These are phyloP conservation scores for Parmelia sp. DNA, from an alignment of 495 filamentous ascomycete species.

Conservation along the genomic window DNA sequence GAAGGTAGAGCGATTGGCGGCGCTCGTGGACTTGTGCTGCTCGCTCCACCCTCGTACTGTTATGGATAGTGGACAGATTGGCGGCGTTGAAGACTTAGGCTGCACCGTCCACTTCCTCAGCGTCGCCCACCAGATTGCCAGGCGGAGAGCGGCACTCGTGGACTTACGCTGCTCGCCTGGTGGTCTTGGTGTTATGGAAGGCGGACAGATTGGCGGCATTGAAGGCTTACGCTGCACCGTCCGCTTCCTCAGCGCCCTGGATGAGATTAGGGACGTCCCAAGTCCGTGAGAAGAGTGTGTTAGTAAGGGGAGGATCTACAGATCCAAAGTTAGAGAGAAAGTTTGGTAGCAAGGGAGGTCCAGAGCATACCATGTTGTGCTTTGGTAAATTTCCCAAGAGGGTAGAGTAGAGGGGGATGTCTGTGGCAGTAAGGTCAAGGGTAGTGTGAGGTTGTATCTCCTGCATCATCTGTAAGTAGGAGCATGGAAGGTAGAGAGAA, in stretches of 20 bases:
- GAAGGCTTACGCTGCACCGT: conserved; percentile 2
- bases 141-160: background rate
- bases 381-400: background rate
- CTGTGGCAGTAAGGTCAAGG: background rate
- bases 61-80: no score
- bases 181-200: background rate
- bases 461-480: background rate
- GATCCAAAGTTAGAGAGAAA: background rate
- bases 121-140: background rate
- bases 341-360: background rate
- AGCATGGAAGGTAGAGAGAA: no score
- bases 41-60: background rate
- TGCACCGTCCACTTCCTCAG: background rate
- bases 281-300: background rate
- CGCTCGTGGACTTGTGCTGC: background rate
- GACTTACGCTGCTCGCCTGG: background rate
- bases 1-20: background rate
- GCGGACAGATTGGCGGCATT: background rate
- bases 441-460: background rate
- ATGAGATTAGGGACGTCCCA: conserved; percentile 4
- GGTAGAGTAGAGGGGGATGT: background rate
- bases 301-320: background rate
- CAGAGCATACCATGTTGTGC: background rate
- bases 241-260: background rate
- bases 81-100: background rate